Conservation (phyloP, 2,329 filamentous ascomycete genomes). For the Emmonsiellopsis sp. region DNA sequence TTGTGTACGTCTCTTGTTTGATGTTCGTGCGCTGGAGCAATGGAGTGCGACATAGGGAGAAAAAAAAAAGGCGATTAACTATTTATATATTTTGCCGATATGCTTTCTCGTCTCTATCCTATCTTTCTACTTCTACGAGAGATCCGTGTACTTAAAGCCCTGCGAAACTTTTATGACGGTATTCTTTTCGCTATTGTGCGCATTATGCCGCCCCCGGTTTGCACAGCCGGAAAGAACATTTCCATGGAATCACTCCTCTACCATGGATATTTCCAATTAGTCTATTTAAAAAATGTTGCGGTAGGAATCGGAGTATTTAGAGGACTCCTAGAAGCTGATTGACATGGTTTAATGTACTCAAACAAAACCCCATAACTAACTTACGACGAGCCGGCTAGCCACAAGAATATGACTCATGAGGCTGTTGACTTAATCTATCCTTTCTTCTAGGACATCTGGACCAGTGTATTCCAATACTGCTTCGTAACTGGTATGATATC, state of each 20-base stretch:
- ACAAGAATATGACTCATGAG: background rate
- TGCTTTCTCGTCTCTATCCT: too few relatives aligned
- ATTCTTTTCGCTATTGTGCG: background rate
- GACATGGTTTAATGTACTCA: constrained; percentile 71
- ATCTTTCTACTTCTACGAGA: too few relatives aligned
- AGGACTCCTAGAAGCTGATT: constrained; percentile 69
- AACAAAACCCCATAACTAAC: background rate
- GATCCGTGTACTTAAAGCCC: too few relatives aligned
- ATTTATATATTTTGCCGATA: too few relatives aligned
- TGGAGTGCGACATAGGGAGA: too few relatives aligned
- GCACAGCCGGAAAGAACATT: constrained; percentile 74
- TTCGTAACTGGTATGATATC: constrained; percentile 73
- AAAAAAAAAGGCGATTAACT: too few relatives aligned
- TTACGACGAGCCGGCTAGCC: background rate
- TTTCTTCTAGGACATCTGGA: constrained; percentile 55
- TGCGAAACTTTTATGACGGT: too few relatives aligned
- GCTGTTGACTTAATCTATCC: constrained; percentile 1
- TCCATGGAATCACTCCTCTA: constrained; percentile 57
- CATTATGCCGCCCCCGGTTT: constrained; percentile 67
- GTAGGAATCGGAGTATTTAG: constrained; percentile 59
- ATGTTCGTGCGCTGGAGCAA: too few relatives aligned
- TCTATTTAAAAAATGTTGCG: constrained; percentile 61
- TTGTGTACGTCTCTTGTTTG: too few relatives aligned
- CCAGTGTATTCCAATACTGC: constrained; percentile 77
- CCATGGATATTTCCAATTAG: constrained; percentile 67